Percentiles rank a stretch among this genome's conserved stretches.
These are phyloP conservation scores for Avena atlantica DNA, from an alignment of 176 grass and related monocot genomes.

Conservation along the genomic window DNA sequence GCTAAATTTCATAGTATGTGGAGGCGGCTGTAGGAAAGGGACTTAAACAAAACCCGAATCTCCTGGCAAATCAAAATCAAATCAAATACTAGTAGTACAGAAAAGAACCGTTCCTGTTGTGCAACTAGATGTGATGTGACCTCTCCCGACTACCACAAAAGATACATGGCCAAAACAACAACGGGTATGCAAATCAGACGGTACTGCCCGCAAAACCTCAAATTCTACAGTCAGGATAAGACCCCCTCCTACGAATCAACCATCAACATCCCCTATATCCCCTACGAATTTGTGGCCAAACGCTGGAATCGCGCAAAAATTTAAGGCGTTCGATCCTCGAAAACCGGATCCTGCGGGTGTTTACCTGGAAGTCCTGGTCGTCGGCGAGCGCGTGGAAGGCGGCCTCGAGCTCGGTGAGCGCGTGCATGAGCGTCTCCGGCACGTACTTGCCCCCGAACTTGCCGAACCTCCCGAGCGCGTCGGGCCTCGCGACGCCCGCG, in stretches of 20 bases:
- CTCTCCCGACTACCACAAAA: background rate
- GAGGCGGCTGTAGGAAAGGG: background rate
- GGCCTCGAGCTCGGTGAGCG: conserved; percentile 80
- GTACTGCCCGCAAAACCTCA: background rate
- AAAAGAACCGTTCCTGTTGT: background rate
- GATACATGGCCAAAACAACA: background rate
- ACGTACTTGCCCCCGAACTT: conserved; percentile 97
- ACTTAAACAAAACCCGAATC: background rate
- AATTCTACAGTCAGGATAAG: background rate
- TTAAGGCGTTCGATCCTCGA: no score
- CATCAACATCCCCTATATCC: background rate
- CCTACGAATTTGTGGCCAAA: background rate
- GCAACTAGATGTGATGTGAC: background rate
- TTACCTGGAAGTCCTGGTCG: conserved; percentile 84
- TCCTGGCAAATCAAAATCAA: background rate
- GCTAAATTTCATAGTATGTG: background rate
- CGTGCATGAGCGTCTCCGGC: conserved; percentile 91
- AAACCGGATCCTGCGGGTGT: background rate
- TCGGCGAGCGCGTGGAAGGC: conserved; percentile 73
- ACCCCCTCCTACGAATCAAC: background rate
- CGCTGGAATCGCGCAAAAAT: background rate
- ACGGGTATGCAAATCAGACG: background rate
- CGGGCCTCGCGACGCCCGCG: conserved; percentile 50
- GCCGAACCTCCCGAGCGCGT: conserved; percentile 79
- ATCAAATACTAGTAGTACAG: background rate